These are phyloP conservation scores for Chlorella vulgaris DNA, from an alignment of 139 green algal species.

Conservation along the genomic window DNA sequence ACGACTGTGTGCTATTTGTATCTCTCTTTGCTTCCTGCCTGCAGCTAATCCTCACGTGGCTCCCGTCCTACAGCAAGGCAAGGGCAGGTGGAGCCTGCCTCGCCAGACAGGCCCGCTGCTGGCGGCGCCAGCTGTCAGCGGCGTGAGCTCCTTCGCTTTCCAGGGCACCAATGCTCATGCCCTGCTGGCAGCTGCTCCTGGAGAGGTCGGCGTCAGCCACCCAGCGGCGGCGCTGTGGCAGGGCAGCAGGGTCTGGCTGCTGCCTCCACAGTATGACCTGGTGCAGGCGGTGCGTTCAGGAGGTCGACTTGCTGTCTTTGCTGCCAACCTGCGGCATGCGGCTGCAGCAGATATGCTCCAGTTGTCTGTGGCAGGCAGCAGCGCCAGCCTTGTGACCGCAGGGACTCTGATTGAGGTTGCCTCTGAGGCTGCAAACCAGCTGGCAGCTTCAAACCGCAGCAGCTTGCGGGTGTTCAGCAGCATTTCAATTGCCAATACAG, in stretches of 20 bases:
- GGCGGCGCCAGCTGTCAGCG: neutral
- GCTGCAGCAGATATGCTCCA: slow-evolving; percentile 1
- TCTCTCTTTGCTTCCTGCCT: neutral
- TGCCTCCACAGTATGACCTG: slow-evolving; percentile 38
- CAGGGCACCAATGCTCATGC: slow-evolving; percentile 80
- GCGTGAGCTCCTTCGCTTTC: slow-evolving; percentile 87
- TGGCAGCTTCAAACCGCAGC: neutral
- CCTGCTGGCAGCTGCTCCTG: slow-evolving; percentile 25
- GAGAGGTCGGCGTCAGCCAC: neutral
- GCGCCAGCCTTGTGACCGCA: slow-evolving; percentile 1
- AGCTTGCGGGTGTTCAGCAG: neutral
- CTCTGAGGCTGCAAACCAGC: slow-evolving; percentile 3
- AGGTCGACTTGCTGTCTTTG: slow-evolving; percentile 6
- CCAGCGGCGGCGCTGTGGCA: slow-evolving; percentile 36
- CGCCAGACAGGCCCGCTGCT: slow-evolving; percentile 39
- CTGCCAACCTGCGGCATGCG: neutral
- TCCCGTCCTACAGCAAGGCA: slow-evolving; percentile 9
- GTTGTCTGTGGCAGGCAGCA: neutral
- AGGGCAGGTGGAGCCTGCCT: slow-evolving; percentile 42
- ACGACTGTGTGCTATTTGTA: too few relatives aligned
- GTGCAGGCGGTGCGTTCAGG: neutral
- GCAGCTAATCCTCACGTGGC: slow-evolving; percentile 41
- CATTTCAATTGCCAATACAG: neutral
- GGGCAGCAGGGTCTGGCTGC: slow-evolving; percentile 51
- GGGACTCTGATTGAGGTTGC: slow-evolving; percentile 25